Evolutionary conservation across 2,329 filamentous ascomycete genomes (phyloP), one percentile per base, ranked within the genome.

Genomic region (Xylariaceae sp.): DNA sequence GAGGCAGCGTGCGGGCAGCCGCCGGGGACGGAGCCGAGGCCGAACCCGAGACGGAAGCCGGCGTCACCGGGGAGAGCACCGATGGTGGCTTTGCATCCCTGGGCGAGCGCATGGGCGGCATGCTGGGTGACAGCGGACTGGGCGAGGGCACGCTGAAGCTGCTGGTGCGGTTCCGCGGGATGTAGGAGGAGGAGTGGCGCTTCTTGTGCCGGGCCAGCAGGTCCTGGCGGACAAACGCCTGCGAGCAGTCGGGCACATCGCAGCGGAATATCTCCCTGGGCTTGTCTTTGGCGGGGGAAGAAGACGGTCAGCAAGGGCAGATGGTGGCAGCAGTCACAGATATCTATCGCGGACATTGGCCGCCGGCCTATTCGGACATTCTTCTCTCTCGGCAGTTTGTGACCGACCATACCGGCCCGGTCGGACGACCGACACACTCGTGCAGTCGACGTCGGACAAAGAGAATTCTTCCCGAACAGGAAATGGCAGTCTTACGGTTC

Each of bases 221-320:
- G 55, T 90, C 85, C 49, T 82, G 78, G 31, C 85, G 77, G 24
- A 90, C 84, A 53, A 90, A 92, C 41, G 77, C 74, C 39, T 85
- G 80, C 37, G 77, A 72, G 59, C 85, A 92, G 39, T 78, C 80
- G 7, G 77, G 73, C 36, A 83, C 76, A 55, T 88, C 80, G 63
- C 85, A 92, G 36, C 68, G 67, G 57, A 82, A 89, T 45, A 89
- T 86, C 51, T 85, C 80, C 59, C 85, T 87, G 19, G 84, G 83
- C 28, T 77, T 77, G 60, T 92, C 83, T 87, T 44, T 18, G 37
- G 12, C 13, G 5, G 4, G 16, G n/a, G 18, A 16, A 25, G n/a
- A 16, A 24, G 21, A 7, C 22, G n/a, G n/a, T n/a, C n/a, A n/a
- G n/a, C n/a, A n/a, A 13, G 25, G 38, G 43, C 33, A 50, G 33